Percentiles rank a stretch among this genome's conserved stretches.
Conservation (phyloP, 1,284 basidiomycete genomes). For the Volvariella surrecta region DNA sequence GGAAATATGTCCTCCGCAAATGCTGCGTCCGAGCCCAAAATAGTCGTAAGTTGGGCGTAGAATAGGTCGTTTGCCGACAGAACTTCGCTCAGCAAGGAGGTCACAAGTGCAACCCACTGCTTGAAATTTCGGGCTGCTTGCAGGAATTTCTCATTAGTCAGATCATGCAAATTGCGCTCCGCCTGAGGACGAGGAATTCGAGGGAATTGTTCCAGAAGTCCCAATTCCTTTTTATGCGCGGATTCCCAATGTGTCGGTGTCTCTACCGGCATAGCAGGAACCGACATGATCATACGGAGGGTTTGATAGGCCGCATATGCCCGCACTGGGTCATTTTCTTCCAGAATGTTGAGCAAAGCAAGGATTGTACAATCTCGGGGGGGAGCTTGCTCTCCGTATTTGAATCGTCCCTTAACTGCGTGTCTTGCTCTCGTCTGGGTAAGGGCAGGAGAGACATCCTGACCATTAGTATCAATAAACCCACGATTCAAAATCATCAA, state of each 20-base stretch:
- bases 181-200: constrained; percentile 21
- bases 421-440: constrained; percentile 11
- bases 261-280: constrained; percentile 25
- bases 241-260: constrained; percentile 26
- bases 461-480: constrained; percentile 48
- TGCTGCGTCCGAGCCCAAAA: constrained; percentile 43
- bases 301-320: constrained; percentile 56
- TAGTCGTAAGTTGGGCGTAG: constrained; percentile 57
- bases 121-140: constrained; percentile 39
- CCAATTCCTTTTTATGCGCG: constrained; percentile 41
- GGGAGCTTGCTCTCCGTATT: constrained; percentile 12
- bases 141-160: constrained; percentile 29
- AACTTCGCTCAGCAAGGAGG: constrained; percentile 52
- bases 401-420: neutral
- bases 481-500: constrained; percentile 58
- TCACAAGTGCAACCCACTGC: constrained; percentile 60
- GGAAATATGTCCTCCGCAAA: constrained; percentile 71
- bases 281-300: constrained; percentile 47
- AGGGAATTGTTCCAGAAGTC: constrained; percentile 41
- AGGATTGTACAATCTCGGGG: constrained; percentile 45
- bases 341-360: constrained; percentile 49
- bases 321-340: constrained; percentile 37
- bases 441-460: constrained; percentile 31
- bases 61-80: constrained; percentile 50
- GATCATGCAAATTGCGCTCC: constrained; percentile 26